These are phyloP conservation scores for Phanerochaete sordida DNA, from an alignment of 768 basidiomycete species.

Conservation along the genomic window DNA sequence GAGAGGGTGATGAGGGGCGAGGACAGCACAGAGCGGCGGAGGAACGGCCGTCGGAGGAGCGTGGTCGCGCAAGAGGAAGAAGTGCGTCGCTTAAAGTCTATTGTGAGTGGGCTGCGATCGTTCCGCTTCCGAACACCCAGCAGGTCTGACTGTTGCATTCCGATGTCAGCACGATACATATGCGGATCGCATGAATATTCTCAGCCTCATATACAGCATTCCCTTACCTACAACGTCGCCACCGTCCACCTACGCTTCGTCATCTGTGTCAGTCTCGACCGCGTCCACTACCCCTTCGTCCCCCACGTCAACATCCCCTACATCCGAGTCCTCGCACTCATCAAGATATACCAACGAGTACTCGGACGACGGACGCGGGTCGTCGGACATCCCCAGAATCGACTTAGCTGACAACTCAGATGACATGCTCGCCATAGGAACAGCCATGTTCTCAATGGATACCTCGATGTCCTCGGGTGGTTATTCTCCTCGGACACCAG, in stretches of 20 bases:
- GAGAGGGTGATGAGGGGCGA: slow-evolving; percentile 84
- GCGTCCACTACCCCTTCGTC: slow-evolving; percentile 51
- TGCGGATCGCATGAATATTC: slow-evolving; percentile 90
- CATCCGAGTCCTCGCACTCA: slow-evolving; percentile 44
- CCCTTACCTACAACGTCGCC: slow-evolving; percentile 70
- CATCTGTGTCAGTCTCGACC: slow-evolving; percentile 40
- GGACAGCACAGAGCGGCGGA: slow-evolving; percentile 67
- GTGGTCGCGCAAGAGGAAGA: slow-evolving; percentile 92
- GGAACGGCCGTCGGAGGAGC: slow-evolving; percentile 63
- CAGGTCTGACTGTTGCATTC: neutral
- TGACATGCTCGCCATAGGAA: slow-evolving; percentile 40
- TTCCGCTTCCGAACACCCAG: neutral
- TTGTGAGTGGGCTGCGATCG: slow-evolving; percentile 56
- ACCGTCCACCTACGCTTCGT: slow-evolving; percentile 45
- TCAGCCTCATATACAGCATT: slow-evolving; percentile 86
- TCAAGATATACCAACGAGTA: slow-evolving; percentile 5
- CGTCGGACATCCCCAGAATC: slow-evolving; percentile 26
- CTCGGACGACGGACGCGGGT: slow-evolving; percentile 14
- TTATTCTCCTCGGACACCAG: slow-evolving; percentile 12
- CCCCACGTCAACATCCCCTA: slow-evolving; percentile 45
- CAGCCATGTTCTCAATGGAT: slow-evolving; percentile 42
- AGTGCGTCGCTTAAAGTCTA: slow-evolving; percentile 79
- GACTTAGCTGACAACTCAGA: slow-evolving; percentile 18
- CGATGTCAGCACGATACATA: slow-evolving; percentile 82
- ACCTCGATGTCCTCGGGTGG: slow-evolving; percentile 16